These are phyloP conservation scores for Hydnum rufescens DNA, from an alignment of 768 basidiomycete genomes.

Conservation along the genomic window DNA sequence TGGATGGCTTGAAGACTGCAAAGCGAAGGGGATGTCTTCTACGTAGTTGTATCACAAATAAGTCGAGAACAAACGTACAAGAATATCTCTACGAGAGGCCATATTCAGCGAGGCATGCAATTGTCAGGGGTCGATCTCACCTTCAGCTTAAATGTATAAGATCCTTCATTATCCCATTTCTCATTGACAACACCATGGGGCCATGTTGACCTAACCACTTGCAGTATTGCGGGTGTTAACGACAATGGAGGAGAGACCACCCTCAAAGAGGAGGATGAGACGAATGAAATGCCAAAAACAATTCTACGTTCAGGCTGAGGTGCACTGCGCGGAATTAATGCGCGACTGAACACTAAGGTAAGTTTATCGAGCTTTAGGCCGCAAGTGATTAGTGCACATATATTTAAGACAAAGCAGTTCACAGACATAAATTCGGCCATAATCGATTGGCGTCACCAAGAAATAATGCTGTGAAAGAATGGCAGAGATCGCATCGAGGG, in stretches of 20 bases:
- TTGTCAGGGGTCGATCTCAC: neutral
- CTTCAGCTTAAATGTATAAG: conserved; percentile 9
- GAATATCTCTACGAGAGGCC: neutral
- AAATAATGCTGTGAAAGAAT: conserved; percentile 7
- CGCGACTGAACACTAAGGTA: neutral
- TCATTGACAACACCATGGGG: conserved; percentile 8
- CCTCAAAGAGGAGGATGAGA: conserved; percentile 3
- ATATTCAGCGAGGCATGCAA: neutral
- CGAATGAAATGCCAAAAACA: conserved; percentile 1
- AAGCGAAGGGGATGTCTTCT: neutral
- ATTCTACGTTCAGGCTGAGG: neutral
- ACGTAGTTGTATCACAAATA: neutral
- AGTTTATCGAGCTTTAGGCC: neutral
- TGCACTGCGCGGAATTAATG: neutral
- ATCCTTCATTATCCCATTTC: conserved; percentile 5
- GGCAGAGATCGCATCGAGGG: conserved; percentile 6
- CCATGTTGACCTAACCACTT: conserved; percentile 7
- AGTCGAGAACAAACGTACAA: neutral
- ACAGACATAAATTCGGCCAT: conserved; percentile 9
- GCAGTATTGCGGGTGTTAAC: conserved; percentile 8
- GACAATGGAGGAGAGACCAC: conserved; percentile 6
- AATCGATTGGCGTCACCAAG: conserved; percentile 5
- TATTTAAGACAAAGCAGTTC: neutral
- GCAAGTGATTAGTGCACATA: neutral
- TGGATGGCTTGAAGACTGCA: conserved; percentile 7